Base-by-base conservation (phyloP, 495 filamentous ascomycete genomes). In the Staphylotrichum tortipilum region DNA sequence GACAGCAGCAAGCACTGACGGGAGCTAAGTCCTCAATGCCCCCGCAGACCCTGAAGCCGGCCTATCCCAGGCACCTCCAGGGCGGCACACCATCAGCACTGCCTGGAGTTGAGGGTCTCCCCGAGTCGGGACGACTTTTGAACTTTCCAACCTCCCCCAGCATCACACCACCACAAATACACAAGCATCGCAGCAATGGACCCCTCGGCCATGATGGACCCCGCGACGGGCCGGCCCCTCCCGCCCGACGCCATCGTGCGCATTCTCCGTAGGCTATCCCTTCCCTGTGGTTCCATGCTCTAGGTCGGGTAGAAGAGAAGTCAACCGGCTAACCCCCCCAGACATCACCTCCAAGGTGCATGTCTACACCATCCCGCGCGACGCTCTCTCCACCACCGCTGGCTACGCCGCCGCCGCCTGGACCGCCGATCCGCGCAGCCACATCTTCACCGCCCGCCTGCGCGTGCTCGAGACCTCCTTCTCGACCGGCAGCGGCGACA, bases 401-500 rank as follows among this genome's bases (percentile, higher is more conserved):
- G 87, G 87, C 59, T 81, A 89, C 71, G 75, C 72, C n/a, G 87
- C 88, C 51, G 68, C 81, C 12, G 59, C 68, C 53, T 92, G 87
- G 87, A 89, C 86, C n/a, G 71, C 81, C 50, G 75, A 78, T 53
- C 80, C 81, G 56, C 66, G 73, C 42, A 75, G 79, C 24, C 79
- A 82, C 57, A 89, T 91, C 68, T 90, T 91, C 73, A 90, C 86
- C 46, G 84, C 83, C 46, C 83, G 87, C 19, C 64, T 90, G 4
- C 85, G 88, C 58, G 73, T 91, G 49, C 69, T 92, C 62, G 87
- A 92, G 66, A 89, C 84, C 22, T 75, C 82, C 2, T 65, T 83
- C 42, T 67, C 68, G 17, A 2, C 30, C 7, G 30, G 9, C 30
- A 43, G 19, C 31, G 9, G 30, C 22, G 36, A 33, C 3, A 26